A percentile compares a stretch with the other conserved stretches of the same genome.
These are phyloP conservation scores for Talaromyces pinophilus DNA, from an alignment of 2,329 filamentous ascomycete species.

Conservation along the genomic window DNA sequence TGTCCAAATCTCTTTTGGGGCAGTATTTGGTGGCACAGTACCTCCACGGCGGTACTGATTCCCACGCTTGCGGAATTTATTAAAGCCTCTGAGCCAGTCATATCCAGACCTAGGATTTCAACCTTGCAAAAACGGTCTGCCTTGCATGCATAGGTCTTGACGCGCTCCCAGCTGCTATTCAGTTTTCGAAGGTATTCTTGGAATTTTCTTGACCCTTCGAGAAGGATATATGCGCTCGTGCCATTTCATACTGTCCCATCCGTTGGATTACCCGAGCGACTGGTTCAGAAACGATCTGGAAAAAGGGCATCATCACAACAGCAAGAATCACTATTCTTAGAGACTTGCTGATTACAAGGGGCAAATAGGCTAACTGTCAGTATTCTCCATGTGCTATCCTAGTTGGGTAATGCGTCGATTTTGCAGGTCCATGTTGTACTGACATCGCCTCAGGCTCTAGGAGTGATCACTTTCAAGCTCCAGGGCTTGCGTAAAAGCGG, in stretches of 20 bases:
- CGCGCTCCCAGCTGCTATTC: not conserved
- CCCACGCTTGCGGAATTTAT: slow-evolving; percentile 7
- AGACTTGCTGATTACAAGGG: not conserved
- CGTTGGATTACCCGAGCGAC: not conserved
- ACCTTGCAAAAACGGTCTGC: not conserved
- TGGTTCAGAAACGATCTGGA: not conserved
- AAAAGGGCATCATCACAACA: not conserved
- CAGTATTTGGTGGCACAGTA: slow-evolving; percentile 9
- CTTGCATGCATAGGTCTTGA: not conserved
- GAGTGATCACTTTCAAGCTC: not conserved
- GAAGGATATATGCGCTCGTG: not conserved
- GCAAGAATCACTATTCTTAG: not conserved
- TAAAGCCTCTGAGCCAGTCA: slow-evolving; percentile 7
- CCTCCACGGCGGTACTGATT: slow-evolving; percentile 3
- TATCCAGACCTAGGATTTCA: not conserved
- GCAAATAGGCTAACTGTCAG: not conserved
- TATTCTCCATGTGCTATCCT: not conserved
- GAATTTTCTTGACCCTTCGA: not conserved
- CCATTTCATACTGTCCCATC: not conserved
- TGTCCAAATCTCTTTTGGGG: not conserved
- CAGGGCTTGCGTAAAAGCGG: not conserved
- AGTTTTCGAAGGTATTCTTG: not conserved
- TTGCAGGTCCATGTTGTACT: not conserved
- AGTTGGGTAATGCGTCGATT: not conserved
- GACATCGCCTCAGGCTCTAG: not conserved